Evolutionary conservation across 768 basidiomycete species (phyloP), one percentile per base, ranked within the genome.

Genomic region (Mycena leptocephala): DNA sequence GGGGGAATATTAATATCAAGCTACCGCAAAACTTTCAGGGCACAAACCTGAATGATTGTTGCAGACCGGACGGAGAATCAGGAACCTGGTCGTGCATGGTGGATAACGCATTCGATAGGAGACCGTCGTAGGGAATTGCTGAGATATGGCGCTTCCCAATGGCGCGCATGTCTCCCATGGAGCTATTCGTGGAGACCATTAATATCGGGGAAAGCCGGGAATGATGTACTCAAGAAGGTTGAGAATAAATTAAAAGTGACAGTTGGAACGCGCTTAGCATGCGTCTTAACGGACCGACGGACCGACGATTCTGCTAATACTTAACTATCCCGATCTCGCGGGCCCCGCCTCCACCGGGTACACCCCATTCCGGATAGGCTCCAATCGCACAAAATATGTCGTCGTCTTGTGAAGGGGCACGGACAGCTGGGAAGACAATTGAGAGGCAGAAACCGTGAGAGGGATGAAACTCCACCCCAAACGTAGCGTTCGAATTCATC

Each of bases 21-120:
- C 35, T 20, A 35, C 58, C 58, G 58, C 58, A 20, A 59, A 59
- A 59, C 58, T 59, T 59, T 59, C 58, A 59, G 32, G 28, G 22
- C 32, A 35, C 7, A 30, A 59, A 59, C 58, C 22, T 59, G 32
- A 30, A 59, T 33, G 58, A 35, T 59, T 56, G n/a, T 56, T 59
- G 58, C 58, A 59, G 32, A 59, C 35, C 35, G 58, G 58, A 59
- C 58, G 20, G 58, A 6, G 58, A 59, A 59, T 59, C 58, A 35
- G 58, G 35, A 59, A 59, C 58, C 58, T 59, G 32, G 58, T 35
- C 26, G 53, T 35, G 58, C 58, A 59, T 59, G 58, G 58, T 18
- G 58, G 58, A 59, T 59, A 59, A 59, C 58, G 58, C 58, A 59
- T 59, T 35, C 18, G 58, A 59, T 59, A 59, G 35, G 58, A 59